Evolutionary conservation across 1,284 basidiomycete species (phyloP), one percentile per base, ranked within the genome.

Genomic region (Rhodotorula sp.): DNA sequence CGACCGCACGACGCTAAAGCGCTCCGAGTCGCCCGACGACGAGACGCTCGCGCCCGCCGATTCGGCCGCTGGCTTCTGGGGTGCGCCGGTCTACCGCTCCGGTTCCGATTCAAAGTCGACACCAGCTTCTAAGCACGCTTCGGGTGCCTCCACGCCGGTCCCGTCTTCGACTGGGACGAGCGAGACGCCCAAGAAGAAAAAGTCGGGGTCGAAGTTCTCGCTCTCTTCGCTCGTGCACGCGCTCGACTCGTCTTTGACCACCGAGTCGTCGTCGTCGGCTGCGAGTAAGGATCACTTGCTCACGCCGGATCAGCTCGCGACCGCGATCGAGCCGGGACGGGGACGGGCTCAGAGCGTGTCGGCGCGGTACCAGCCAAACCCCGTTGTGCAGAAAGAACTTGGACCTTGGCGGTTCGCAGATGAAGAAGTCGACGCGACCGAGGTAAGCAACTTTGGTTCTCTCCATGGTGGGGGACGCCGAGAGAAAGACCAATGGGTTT

Each of bases 341-440:
- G 29, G 54, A 56, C 31, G 61, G 16, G 63, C 67, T 43, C 58
- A 63, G 56, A 65, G 56, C 31, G 57, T 26, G 21, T 60, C 48
- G 20, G 26, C 39, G 26, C 46, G 49, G 54, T 70, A 70, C 43
- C 7, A 54, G 47, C 58, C 62, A 48, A 61, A 64, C 2, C 8
- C 47, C 16, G 48, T 10, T 0, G 59, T 74, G 8, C 49, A 46
- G 43, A 66, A 47, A 26, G 51, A 64, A 61, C 52, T 83, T 0
- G 83, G 83, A 12, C 80, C 82, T 1, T 83, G 80, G 81, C 79
- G 81, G 52, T 83, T 82, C 63, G 71, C 76, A 2, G 80, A 82
- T 62, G 80, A 80, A 7, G 76, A 74, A 1, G 77, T 79, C 5
- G 82, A 83, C 70, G 80, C 81, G 68, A 76, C 82, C 51, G 83